A percentile compares a stretch with the other conserved stretches of the same genome.
These are phyloP conservation scores for Rhizophora apiculata DNA, from an alignment of 345 rosid genomes.

Conservation along the genomic window DNA sequence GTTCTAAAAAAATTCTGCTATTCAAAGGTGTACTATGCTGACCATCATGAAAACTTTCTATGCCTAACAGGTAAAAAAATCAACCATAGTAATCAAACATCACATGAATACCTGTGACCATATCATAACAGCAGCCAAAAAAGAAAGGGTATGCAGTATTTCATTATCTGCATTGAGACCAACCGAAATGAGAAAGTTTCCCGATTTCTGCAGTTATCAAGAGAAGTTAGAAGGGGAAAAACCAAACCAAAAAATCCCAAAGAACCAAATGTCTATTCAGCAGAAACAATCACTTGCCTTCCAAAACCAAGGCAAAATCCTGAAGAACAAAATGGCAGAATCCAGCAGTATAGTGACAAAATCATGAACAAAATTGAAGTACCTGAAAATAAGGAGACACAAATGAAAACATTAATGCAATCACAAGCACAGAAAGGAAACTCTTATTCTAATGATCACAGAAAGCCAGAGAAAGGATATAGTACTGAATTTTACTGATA, in stretches of 20 bases:
- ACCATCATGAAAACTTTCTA: too few relatives aligned
- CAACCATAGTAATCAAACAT: conserved; percentile 6
- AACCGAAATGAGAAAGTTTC: conserved; percentile 50
- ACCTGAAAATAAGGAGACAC: conserved; percentile 47
- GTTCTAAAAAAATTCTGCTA: too few relatives aligned
- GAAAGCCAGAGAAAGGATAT: neutral
- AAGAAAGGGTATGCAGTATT: conserved; percentile 82
- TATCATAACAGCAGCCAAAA: conserved; percentile 83
- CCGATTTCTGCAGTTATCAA: conserved; percentile 57
- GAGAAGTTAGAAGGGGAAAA: conserved; percentile 15
- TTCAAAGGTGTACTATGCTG: too few relatives aligned
- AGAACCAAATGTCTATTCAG: neutral
- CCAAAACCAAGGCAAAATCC: conserved; percentile 96
- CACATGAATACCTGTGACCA: conserved; percentile 82
- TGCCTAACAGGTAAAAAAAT: neutral
- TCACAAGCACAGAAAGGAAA: neutral
- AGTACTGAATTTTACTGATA: neutral
- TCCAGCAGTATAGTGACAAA: conserved; percentile 82
- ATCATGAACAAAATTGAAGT: conserved; percentile 83
- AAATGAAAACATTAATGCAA: conserved; percentile 8
- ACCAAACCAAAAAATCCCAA: conserved; percentile 3
- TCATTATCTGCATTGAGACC: conserved; percentile 84
- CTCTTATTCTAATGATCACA: neutral
- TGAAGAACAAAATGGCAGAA: conserved; percentile 86
- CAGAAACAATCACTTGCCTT: conserved; percentile 49